Evolutionary conservation across 352 stramenopile species (phyloP).

Genomic region (Globisporangium emineosum): DNA sequence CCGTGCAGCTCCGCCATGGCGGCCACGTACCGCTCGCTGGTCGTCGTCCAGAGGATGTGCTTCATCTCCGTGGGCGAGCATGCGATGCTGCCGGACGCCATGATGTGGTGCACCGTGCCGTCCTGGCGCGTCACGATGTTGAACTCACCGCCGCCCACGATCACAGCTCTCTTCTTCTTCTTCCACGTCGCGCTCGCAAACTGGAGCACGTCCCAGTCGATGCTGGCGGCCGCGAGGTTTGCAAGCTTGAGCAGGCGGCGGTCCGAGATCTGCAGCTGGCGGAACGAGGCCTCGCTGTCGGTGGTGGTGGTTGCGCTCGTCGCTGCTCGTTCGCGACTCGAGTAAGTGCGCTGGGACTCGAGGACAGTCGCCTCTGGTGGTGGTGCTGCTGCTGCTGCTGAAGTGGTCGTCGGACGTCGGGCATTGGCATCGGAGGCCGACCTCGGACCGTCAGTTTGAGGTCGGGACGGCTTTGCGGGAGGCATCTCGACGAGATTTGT

Average conservation of each 20-base stretch:
- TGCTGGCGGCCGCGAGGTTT: background rate
- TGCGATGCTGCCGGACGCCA: constrained; percentile 20
- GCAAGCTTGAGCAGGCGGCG: constrained; percentile 2
- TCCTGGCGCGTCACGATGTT: constrained; percentile 16
- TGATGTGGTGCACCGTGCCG: constrained; percentile 11
- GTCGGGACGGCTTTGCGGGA: background rate
- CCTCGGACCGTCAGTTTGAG: background rate
- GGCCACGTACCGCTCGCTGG: constrained; percentile 17
- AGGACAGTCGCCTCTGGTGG: background rate
- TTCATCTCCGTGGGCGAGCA: constrained; percentile 33
- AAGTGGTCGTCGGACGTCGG: background rate
- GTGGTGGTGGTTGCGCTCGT: background rate
- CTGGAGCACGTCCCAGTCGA: constrained; percentile 12
- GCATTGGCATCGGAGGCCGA: background rate
- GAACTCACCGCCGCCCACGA: constrained; percentile 14
- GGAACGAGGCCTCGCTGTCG: background rate
- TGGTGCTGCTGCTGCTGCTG: background rate
- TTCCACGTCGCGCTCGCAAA: constrained; percentile 10
- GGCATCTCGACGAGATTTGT: too few relatives aligned
- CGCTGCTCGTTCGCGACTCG: background rate
- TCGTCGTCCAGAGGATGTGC: constrained; percentile 25
- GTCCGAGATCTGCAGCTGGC: constrained; percentile 8
- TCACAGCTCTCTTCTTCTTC: constrained; percentile 5
- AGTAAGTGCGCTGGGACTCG: background rate
- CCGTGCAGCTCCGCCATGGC: constrained; percentile 33